Conservation (phyloP, 2,329 filamentous ascomycete genomes). For the Grosmannia huntii region DNA sequence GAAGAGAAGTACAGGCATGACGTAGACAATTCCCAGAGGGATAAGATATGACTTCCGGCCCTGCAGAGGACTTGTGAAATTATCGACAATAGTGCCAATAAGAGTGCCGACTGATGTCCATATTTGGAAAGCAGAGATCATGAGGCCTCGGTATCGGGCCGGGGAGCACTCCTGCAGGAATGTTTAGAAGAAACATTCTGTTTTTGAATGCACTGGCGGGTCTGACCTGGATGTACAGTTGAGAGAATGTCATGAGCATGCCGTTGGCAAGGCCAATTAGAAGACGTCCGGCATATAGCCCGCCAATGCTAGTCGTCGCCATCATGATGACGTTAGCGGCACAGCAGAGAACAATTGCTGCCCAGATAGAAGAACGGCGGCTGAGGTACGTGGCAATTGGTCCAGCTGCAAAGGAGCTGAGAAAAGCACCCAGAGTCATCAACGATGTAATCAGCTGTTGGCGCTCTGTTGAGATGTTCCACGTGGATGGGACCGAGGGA, state of each 20-base stretch:
- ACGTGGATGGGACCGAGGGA: constrained; percentile 20
- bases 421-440: constrained; percentile 33
- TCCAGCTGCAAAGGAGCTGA: constrained; percentile 29
- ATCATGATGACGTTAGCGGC: constrained; percentile 45
- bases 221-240: constrained; percentile 21
- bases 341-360: constrained; percentile 34
- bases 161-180: constrained; percentile 23
- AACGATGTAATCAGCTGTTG: constrained; percentile 36
- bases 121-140: constrained; percentile 25
- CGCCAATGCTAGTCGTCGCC: constrained; percentile 37
- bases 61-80: constrained; percentile 27
- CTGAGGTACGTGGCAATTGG: constrained; percentile 21
- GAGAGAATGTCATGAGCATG: constrained; percentile 41
- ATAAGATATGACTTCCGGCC: constrained; percentile 26
- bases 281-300: constrained; percentile 40
- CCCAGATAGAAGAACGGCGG: constrained; percentile 27
- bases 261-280: constrained; percentile 44
- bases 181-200: constrained; percentile 8
- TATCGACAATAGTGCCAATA: constrained; percentile 36
- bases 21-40: constrained; percentile 26
- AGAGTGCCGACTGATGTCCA: constrained; percentile 23
- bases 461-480: constrained; percentile 29
- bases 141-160: constrained; percentile 16
- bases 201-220: too few species aligned
- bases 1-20: constrained; percentile 23